These are phyloP conservation scores for Raffaelea arxii DNA, from an alignment of 2,329 filamentous ascomycete species.

Conservation along the genomic window DNA sequence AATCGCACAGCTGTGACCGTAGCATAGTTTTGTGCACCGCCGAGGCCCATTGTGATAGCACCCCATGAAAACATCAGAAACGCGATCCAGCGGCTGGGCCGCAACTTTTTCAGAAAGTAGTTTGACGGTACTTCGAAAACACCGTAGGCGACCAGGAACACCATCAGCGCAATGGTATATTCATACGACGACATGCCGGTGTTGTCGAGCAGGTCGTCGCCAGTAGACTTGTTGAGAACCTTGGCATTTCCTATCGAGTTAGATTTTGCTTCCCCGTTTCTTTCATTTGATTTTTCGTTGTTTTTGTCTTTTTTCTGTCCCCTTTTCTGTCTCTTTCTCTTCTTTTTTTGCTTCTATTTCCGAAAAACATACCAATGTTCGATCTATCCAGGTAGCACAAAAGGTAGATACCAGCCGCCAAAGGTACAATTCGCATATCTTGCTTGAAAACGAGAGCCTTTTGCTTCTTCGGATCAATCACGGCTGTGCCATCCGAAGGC, in stretches of 20 bases:
- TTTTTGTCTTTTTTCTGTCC: too few species aligned
- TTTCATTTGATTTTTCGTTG: too few species aligned
- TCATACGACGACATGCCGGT: constrained; percentile 52
- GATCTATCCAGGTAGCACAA: constrained; percentile 58
- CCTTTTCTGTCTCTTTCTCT: too few species aligned
- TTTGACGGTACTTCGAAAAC: constrained; percentile 58
- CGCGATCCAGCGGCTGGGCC: constrained; percentile 53
- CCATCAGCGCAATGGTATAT: constrained; percentile 48
- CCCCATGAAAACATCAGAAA: constrained; percentile 61
- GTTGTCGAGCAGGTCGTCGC: constrained; percentile 52
- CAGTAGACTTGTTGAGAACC: constrained; percentile 50
- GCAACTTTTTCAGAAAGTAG: constrained; percentile 53
- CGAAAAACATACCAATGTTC: constrained; percentile 44
- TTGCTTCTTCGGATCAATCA: constrained; percentile 13
- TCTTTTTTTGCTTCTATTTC: too few species aligned
- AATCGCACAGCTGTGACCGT: constrained; percentile 55
- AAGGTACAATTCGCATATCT: constrained; percentile 52
- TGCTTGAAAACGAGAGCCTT: constrained; percentile 44
- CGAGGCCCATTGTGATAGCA: constrained; percentile 56
- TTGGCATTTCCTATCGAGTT: constrained; percentile 41
- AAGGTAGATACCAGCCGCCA: constrained; percentile 56
- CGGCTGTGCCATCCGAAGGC: background rate
- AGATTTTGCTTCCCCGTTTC: background rate
- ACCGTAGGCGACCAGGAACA: constrained; percentile 51
- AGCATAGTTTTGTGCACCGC: constrained; percentile 50